phyloP scores from a whole-genome alignment of 208 protist species.

The Phytomonas sp. region DNA sequence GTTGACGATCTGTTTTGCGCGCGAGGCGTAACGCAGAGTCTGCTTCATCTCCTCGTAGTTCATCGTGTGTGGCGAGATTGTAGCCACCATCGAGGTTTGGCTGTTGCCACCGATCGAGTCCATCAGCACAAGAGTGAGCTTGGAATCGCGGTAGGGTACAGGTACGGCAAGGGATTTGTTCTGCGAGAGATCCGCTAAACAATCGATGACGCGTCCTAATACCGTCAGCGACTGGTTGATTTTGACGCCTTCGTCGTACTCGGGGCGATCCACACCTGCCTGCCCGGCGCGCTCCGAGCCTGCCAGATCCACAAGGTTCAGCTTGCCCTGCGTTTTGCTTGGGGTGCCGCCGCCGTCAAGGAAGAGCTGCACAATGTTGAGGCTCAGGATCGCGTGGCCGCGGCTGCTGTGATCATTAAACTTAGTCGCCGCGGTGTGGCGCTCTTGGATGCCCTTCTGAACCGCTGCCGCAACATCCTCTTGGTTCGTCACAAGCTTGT shows the following conservation, averaged over 20 bases:
- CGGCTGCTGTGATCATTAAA: slow-evolving; percentile 87
- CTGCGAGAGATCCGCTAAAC: slow-evolving; percentile 67
- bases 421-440: slow-evolving; percentile 74
- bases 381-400: slow-evolving; percentile 81
- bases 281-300: slow-evolving; percentile 82
- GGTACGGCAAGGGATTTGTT: slow-evolving; percentile 33
- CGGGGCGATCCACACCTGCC: slow-evolving; percentile 45
- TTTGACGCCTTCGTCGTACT: slow-evolving; percentile 72
- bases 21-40: slow-evolving; percentile 88
- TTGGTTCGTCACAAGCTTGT: slow-evolving; percentile 39
- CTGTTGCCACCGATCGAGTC: slow-evolving; percentile 88
- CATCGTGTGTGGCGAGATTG: slow-evolving; percentile 79
- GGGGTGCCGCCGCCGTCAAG: slow-evolving; percentile 45
- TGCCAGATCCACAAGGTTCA: slow-evolving; percentile 92
- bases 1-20: slow-evolving; percentile 91
- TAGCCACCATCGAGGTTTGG: slow-evolving; percentile 94
- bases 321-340: slow-evolving; percentile 52
- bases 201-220: slow-evolving; percentile 86
- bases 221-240: slow-evolving; percentile 92
- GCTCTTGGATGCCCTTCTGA: slow-evolving; percentile 58
- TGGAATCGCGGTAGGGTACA: slow-evolving; percentile 76
- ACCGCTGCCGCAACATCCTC: slow-evolving; percentile 68
- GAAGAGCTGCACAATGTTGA: slow-evolving; percentile 57
- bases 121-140: slow-evolving; percentile 83
- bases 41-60: slow-evolving; percentile 91